Base-by-base conservation (phyloP, 2,329 filamentous ascomycete species). In the Hypoxylon sp. region DNA sequence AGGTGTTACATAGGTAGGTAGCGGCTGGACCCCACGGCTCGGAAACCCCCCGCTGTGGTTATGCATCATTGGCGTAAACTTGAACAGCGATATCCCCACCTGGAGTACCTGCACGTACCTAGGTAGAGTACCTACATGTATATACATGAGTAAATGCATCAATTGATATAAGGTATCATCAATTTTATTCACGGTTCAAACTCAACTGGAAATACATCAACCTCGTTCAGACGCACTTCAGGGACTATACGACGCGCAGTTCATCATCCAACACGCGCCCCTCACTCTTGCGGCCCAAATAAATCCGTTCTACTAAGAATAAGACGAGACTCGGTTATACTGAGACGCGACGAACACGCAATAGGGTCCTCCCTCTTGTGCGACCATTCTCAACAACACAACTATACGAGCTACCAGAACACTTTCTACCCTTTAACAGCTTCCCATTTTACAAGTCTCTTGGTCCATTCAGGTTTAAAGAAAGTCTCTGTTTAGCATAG, bases 321-420 rank as follows among this genome's bases (percentile, higher is more conserved):
- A 25, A 7, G 6, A 11, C n/a, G 14, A 7, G 41, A n/a, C n/a
- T 2, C 23, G 19, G 17, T 4, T 3, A 21, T 48, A 7, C 48
- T 25, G 9, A 61, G 63, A 65, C 63, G 63, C 57, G 63, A 52
- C 46, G 30, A 53, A 61, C 34, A n/a, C 10, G 30, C 13, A 50
- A 23, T 32, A 4, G 36, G 34, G 17, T 28, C 7, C n/a, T 46
- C 36, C 11, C 25, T 34, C 11, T 34, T 34, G 25, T 34, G 41
- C 36, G 3, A 52, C 46, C 23, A 36, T 45, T 25, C 57, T 14
- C 23, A 50, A 32, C 32, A 30, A 41, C 34, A 36, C 21, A 21
- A 2, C 17, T 46, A 38, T 38, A 38, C 34, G 14, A 38, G 34
- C 14, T 17, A 3, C 23, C n/a, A 34, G 1, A 9, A 50, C 23